Evolutionary conservation across 495 filamentous ascomycete genomes (phyloP), one percentile per base, ranked within the genome.

Genomic region (Hypoxylon intermedium): DNA sequence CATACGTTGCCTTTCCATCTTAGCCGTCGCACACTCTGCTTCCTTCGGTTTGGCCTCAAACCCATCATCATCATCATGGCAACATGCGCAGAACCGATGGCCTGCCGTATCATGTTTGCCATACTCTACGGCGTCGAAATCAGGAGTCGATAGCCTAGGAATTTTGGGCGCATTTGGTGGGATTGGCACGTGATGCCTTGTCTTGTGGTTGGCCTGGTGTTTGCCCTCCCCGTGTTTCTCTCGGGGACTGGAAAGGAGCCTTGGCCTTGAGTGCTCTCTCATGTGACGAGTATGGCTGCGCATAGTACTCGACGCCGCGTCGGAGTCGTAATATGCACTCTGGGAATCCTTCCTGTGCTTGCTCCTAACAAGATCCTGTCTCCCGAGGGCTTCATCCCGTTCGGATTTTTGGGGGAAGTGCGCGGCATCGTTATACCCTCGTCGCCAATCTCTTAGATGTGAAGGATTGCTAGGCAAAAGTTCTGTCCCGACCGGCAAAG

Each of bases 111-210:
- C 30, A 9, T 40, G 15, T 20, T 45, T 21, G 42, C 31, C 43
- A 37, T 24, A 48, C 6, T 46, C 62, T 26, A 49, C 33, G 21
- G 24, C 49, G 34, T 68, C 65, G 16, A 71, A 53, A 45, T 71
- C 65, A 3, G 68, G 68, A 9, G 68, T 71, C n/a, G 68, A 62
- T 7, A 71, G 62, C 34, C 68, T 61, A 9, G 65, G 55, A 30
- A 71, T 66, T 23, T 44, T 45, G 5, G 68, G 68, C 13, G 68
- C 62, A 15, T 36, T 45, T 31, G 68, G 68, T 6, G 67, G 50
- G 16, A 48, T 15, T 31, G 53, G 28, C 15, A 24, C 11, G 13
- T 43, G 45, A 21, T 59, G 34, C 51, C 36, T 60, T 9, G 63
- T 42, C 21, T 30, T 43, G 20, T 34, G 56, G 16, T 31, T 50